These are phyloP conservation scores for Clonostachys solani DNA, from an alignment of 2,329 filamentous ascomycete genomes.

Conservation along the genomic window DNA sequence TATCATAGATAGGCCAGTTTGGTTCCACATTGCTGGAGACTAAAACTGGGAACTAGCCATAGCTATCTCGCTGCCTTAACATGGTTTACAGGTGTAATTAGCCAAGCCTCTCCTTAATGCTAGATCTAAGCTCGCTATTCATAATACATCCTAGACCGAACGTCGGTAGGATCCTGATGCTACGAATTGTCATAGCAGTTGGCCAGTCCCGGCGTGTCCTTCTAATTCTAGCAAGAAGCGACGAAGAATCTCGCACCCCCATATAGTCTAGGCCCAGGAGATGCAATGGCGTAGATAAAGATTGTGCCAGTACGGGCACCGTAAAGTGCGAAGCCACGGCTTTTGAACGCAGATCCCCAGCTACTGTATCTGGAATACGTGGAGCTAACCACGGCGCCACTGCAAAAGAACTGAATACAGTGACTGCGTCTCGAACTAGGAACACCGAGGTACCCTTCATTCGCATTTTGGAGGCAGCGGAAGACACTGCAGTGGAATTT, in stretches of 20 bases:
- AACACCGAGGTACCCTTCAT: slow-evolving; percentile 16
- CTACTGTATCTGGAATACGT: slow-evolving; percentile 15
- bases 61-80: too few relatives aligned
- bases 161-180: slow-evolving; percentile 19
- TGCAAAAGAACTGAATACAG: slow-evolving; percentile 22
- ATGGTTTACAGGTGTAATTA: too few relatives aligned
- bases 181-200: slow-evolving; percentile 18
- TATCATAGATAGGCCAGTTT: too few relatives aligned
- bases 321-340: slow-evolving; percentile 18
- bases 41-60: too few relatives aligned
- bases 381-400: slow-evolving; percentile 16
- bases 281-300: slow-evolving; percentile 21
- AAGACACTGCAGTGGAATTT: background rate
- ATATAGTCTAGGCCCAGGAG: slow-evolving; percentile 16
- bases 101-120: too few relatives aligned
- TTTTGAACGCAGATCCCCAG: slow-evolving; percentile 14
- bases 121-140: slow-evolving; percentile 10
- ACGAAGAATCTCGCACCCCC: slow-evolving; percentile 7
- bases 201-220: slow-evolving; percentile 13
- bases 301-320: slow-evolving; percentile 20
- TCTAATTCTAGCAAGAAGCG: slow-evolving; percentile 9
- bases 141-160: slow-evolving; percentile 21
- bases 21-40: too few relatives aligned
- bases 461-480: slow-evolving; percentile 7
- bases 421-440: slow-evolving; percentile 19